Percentiles rank a stretch among this genome's conserved stretches.
phyloP scores from a whole-genome alignment of 129 eudicot species.

The Erigeron canadensis region DNA sequence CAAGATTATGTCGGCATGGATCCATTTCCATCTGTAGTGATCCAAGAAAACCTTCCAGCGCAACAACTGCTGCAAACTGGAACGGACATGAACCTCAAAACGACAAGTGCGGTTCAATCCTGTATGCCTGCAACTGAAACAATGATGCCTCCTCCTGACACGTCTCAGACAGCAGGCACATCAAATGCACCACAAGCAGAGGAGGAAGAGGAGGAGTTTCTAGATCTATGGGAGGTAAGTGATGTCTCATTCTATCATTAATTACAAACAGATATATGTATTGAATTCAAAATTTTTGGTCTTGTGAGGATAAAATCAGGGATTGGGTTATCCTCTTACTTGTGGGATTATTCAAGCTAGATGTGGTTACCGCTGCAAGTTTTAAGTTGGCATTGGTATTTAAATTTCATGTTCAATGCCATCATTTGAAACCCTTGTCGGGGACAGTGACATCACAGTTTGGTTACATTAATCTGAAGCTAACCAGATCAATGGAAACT shows the following conservation, averaged over 20 bases:
- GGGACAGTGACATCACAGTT: not conserved
- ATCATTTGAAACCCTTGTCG: no score
- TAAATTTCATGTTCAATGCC: not conserved
- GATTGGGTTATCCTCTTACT: not conserved
- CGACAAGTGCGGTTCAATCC: no score
- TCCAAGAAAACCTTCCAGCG: no score
- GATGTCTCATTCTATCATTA: not conserved
- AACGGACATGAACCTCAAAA: no score
- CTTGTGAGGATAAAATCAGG: not conserved
- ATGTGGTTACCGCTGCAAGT: slow-evolving; percentile 43
- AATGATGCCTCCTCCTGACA: slow-evolving; percentile 67
- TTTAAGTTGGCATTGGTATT: no score
- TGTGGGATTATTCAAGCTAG: not conserved
- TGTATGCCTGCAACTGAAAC: slow-evolving; percentile 24
- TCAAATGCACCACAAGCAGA: slow-evolving; percentile 50
- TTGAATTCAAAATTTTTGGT: slow-evolving; percentile 1
- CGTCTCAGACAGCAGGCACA: slow-evolving; percentile 51
- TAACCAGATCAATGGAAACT: not conserved
- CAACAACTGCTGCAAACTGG: no score
- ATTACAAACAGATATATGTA: not conserved
- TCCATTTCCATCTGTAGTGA: no score
- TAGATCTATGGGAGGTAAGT: slow-evolving; percentile 80
- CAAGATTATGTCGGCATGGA: no score
- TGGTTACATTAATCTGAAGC: not conserved
- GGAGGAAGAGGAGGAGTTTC: slow-evolving; percentile 54